These are phyloP conservation scores for Sporisorium iseilematis-ciliati DNA, from an alignment of 1,284 basidiomycete genomes.

Conservation along the genomic window DNA sequence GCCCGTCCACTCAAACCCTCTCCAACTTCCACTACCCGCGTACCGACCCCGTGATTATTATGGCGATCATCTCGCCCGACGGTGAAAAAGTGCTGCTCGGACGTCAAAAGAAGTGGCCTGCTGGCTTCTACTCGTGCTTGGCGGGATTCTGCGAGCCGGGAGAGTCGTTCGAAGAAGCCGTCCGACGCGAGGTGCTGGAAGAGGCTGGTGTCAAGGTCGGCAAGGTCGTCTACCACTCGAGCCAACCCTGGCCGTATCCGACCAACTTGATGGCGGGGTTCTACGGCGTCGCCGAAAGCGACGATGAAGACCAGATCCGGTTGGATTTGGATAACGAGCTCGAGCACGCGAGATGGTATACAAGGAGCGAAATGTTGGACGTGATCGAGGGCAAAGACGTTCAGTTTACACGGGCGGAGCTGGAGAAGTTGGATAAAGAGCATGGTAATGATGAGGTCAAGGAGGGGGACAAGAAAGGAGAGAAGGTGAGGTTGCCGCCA, in stretches of 20 bases:
- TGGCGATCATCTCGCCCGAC: slow-evolving; percentile 83
- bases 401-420: slow-evolving; percentile 75
- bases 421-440: slow-evolving; percentile 74
- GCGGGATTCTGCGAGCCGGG: slow-evolving; percentile 67
- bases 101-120: slow-evolving; percentile 77
- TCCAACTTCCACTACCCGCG: slow-evolving; percentile 65
- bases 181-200: slow-evolving; percentile 91
- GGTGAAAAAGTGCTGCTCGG: slow-evolving; percentile 87
- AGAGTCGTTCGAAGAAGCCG: slow-evolving; percentile 88
- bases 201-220: slow-evolving; percentile 90
- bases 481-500: slow-evolving; percentile 40
- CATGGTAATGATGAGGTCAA: slow-evolving; percentile 58
- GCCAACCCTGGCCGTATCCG: slow-evolving; percentile 81
- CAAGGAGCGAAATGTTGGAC: slow-evolving; percentile 78
- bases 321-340: slow-evolving; percentile 95
- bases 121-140: slow-evolving; percentile 63
- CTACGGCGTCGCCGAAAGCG: slow-evolving; percentile 63
- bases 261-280: slow-evolving; percentile 88
- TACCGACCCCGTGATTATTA: slow-evolving; percentile 81
- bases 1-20: slow-evolving; percentile 46
- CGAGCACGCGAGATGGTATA: slow-evolving; percentile 91
- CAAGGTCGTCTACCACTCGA: slow-evolving; percentile 86
- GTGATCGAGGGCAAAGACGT: slow-evolving; percentile 75
- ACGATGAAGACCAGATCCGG: slow-evolving; percentile 76
- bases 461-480: slow-evolving; percentile 68